Conservation (phyloP, 345 rosid genomes). For the Brassica napus region DNA sequence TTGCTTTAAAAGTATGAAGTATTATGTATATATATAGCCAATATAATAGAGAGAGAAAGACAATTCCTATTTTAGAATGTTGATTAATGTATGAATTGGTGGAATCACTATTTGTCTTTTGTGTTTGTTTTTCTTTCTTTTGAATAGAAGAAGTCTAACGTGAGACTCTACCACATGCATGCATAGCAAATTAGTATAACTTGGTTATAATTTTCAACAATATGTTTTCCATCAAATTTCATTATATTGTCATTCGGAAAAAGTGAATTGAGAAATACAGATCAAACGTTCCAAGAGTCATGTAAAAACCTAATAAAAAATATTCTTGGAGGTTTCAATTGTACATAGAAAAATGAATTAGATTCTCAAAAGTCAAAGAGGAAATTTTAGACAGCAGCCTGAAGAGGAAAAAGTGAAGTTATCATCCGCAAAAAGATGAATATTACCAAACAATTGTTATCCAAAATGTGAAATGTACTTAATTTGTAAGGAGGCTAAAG, state of each 20-base stretch:
- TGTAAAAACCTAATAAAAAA: neutral
- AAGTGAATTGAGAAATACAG: neutral
- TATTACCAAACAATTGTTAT: constrained; percentile 19
- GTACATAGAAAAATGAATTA: constrained; percentile 9
- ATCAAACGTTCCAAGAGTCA: constrained; percentile 7
- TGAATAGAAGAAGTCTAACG: constrained; percentile 18
- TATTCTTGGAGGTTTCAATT: constrained; percentile 25
- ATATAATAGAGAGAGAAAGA: constrained; percentile 16
- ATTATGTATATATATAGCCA: constrained; percentile 33
- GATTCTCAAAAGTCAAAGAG: constrained; percentile 26
- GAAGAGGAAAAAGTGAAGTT: constrained; percentile 13
- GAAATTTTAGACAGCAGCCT: constrained; percentile 15
- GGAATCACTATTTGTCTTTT: constrained; percentile 27
- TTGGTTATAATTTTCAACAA: constrained; percentile 28
- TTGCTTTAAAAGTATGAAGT: constrained; percentile 11
- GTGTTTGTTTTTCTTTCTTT: neutral
- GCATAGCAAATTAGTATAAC: constrained; percentile 21
- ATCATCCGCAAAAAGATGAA: constrained; percentile 3
- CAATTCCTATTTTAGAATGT: constrained; percentile 19
- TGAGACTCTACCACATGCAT: constrained; percentile 28
- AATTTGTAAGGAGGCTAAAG: constrained; percentile 25
- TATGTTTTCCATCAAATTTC: constrained; percentile 12
- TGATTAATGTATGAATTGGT: constrained; percentile 22
- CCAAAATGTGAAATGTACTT: constrained; percentile 23
- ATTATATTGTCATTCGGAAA: neutral